A percentile compares a stretch with the other conserved stretches of the same genome.
Conservation (phyloP, 768 basidiomycete species). For the Amylocystis lapponica region DNA sequence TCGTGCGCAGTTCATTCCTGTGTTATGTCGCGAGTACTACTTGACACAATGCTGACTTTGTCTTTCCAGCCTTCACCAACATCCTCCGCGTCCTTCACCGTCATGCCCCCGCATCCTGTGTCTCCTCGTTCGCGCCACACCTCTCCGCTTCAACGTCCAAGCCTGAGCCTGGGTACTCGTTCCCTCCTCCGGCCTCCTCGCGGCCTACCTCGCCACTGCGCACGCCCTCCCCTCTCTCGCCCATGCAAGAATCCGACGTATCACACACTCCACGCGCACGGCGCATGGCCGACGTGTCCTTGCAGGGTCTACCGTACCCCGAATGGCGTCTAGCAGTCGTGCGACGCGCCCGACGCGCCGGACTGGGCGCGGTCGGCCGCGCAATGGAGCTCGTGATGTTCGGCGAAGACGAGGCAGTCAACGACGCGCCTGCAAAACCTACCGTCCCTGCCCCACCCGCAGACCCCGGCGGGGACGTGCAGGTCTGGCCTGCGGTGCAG, state of each 20-base stretch:
- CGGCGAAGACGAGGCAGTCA: constrained; percentile 14
- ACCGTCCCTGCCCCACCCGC: constrained; percentile 13
- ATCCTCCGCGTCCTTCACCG: constrained; percentile 20
- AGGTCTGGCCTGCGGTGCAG: constrained; percentile 1
- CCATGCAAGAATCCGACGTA: neutral
- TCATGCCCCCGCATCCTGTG: constrained; percentile 9
- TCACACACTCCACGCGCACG: neutral
- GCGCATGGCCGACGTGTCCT: neutral
- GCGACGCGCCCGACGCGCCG: constrained; percentile 47
- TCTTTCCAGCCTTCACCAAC: constrained; percentile 5
- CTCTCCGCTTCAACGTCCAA: neutral
- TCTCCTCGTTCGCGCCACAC: constrained; percentile 16
- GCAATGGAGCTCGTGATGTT: constrained; percentile 40
- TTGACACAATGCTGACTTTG: neutral
- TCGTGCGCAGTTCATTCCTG: neutral
- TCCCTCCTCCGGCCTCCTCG: neutral
- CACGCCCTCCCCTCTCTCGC: neutral
- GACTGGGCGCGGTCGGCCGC: constrained; percentile 50
- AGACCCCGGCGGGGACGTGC: constrained; percentile 12
- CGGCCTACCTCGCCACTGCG: neutral
- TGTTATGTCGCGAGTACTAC: neutral
- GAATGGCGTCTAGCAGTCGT: constrained; percentile 57
- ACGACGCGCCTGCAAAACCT: constrained; percentile 7
- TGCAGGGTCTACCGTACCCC: constrained; percentile 43
- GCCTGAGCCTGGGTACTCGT: neutral